Conservation (phyloP, 805 yeast species). For the Yamadazyma takamatsuzukensis region DNA sequence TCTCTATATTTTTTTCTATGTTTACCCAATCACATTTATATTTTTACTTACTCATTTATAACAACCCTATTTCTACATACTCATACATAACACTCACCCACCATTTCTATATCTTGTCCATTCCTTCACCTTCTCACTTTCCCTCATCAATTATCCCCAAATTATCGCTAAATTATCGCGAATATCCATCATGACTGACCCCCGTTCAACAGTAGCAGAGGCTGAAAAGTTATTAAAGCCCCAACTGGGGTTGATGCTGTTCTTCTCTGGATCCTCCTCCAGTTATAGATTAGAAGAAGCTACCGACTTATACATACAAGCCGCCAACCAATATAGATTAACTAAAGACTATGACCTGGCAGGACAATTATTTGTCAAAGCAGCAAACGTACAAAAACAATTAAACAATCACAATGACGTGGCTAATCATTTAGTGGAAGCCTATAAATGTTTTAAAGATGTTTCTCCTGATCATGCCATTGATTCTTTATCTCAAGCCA, state of each 20-base stretch:
- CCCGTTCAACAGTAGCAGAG: conserved; percentile 41
- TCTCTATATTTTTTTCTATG: no score
- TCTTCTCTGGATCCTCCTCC: conserved; percentile 59
- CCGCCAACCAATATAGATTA: conserved; percentile 85
- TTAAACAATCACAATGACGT: conserved; percentile 86
- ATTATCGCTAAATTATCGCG: no score
- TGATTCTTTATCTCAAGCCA: conserved; percentile 69
- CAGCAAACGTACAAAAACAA: conserved; percentile 74
- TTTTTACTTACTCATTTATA: no score
- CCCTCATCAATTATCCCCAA: no score
- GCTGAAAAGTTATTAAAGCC: conserved; percentile 49
- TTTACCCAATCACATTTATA: no score
- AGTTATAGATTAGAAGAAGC: conserved; percentile 82
- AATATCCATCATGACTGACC: conserved; percentile 43
- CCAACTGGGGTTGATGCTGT: conserved; percentile 65
- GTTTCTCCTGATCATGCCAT: conserved; percentile 77
- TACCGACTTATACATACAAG: conserved; percentile 82
- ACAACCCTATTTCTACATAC: no score
- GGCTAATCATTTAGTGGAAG: conserved; percentile 84
- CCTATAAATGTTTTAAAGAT: conserved; percentile 78
- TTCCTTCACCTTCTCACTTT: no score
- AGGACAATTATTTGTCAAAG: conserved; percentile 79
- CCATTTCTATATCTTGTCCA: no score
- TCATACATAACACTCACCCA: no score
- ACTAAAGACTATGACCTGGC: conserved; percentile 71